phyloP scores from a whole-genome alignment of 176 grass and related monocot species.

The Musa beccarii region DNA sequence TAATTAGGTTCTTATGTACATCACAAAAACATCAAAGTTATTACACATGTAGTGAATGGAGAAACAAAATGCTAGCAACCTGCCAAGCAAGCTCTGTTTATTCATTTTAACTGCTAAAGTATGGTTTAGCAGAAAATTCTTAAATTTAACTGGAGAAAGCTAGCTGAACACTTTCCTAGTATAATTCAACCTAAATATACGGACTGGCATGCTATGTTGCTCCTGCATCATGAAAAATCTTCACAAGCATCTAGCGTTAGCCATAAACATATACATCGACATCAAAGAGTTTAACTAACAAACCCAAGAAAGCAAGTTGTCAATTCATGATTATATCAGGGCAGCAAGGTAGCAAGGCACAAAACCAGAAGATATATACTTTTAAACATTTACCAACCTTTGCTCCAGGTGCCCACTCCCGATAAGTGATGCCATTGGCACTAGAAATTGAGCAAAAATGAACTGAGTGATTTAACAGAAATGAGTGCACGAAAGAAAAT shows the following conservation, averaged over 20 bases:
- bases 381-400: constrained; percentile 36
- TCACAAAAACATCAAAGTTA: too few relatives aligned
- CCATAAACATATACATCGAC: background rate
- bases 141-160: background rate
- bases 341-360: background rate
- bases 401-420: constrained; percentile 94
- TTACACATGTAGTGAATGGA: too few relatives aligned
- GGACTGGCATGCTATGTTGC: background rate
- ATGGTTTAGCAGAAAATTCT: too few relatives aligned
- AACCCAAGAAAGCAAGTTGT: background rate
- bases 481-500: background rate
- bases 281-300: too few relatives aligned
- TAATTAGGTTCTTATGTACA: too few relatives aligned
- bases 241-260: background rate
- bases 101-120: too few relatives aligned
- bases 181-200: background rate
- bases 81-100: too few relatives aligned
- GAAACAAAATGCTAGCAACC: too few relatives aligned
- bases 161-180: background rate
- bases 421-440: constrained; percentile 74
- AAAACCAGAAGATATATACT: background rate
- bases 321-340: background rate
- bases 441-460: constrained; percentile 23
- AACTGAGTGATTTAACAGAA: background rate
- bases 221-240: background rate